Percentiles rank a stretch among this genome's conserved stretches.
Evolutionary conservation across 2,329 filamentous ascomycete genomes (phyloP).

Genomic region (Colletotrichum brevisporum): DNA sequence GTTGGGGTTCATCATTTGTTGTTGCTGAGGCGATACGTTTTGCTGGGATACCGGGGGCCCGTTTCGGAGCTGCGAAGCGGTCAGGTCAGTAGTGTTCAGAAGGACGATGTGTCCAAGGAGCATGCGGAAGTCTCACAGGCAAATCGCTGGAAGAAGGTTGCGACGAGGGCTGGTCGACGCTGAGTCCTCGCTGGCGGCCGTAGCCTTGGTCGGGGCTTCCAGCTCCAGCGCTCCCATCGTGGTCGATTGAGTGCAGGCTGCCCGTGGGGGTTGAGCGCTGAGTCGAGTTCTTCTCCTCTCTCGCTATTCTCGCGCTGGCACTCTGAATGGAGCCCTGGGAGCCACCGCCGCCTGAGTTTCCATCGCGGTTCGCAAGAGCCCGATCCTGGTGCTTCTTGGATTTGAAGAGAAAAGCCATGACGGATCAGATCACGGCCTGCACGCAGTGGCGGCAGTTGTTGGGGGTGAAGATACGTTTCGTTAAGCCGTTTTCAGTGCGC

Average conservation of each 20-base stretch:
- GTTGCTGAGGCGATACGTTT: conserved; percentile 33
- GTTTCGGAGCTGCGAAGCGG: conserved; percentile 66
- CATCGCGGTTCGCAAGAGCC: conserved; percentile 68
- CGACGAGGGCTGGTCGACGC: conserved; percentile 62
- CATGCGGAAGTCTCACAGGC: conserved; percentile 56
- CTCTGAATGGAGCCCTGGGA: conserved; percentile 66
- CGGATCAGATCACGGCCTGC: conserved; percentile 56
- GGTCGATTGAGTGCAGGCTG: conserved; percentile 81
- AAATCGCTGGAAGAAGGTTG: conserved; percentile 51
- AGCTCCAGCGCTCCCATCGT: conserved; percentile 68
- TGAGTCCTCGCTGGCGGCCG: conserved; percentile 67
- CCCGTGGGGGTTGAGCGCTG: conserved; percentile 81
- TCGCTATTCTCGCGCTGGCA: conserved; percentile 48
- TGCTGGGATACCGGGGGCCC: conserved; percentile 55
- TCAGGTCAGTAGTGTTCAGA: conserved; percentile 6
- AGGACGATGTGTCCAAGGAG: conserved; percentile 54
- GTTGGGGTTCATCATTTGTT: conserved; percentile 67
- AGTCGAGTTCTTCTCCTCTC: conserved; percentile 68
- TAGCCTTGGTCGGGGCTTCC: conserved; percentile 77
- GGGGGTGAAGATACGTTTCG: conserved; percentile 37
- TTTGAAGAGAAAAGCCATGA: conserved; percentile 87
- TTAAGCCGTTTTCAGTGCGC: conserved; percentile 43
- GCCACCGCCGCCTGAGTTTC: conserved; percentile 51
- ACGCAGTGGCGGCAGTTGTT: conserved; percentile 48
- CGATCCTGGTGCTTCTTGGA: conserved; percentile 83